Conservation (phyloP, 2,329 filamentous ascomycete genomes). For the Tolypocladium tropicale region DNA sequence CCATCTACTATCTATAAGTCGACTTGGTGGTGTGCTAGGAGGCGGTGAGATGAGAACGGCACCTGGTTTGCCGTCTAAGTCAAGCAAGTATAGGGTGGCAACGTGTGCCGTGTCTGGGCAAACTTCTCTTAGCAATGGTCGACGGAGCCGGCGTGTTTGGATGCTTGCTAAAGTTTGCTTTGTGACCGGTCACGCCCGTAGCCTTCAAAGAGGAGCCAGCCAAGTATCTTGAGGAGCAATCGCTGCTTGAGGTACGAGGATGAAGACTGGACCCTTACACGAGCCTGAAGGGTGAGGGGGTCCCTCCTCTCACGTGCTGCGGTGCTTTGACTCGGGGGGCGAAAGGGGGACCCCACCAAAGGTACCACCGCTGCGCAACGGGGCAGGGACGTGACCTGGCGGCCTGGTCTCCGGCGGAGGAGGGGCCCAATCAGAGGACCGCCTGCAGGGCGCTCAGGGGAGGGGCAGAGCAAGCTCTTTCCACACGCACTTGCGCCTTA, state of each 20-base stretch:
- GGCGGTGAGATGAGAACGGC: background rate
- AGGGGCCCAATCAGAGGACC: background rate
- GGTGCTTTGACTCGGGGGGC: background rate
- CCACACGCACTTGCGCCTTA: background rate
- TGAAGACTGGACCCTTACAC: too few species aligned
- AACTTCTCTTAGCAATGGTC: too few species aligned
- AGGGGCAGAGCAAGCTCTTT: background rate
- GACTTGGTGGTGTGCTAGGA: background rate
- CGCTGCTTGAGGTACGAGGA: too few species aligned
- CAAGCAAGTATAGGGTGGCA: background rate
- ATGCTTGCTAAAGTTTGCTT: background rate
- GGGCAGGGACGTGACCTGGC: background rate
- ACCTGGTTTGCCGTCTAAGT: too few species aligned
- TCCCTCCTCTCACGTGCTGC: background rate
- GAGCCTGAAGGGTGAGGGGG: too few species aligned
- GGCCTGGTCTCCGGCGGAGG: too few species aligned
- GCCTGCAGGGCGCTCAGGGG: background rate
- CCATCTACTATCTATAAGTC: background rate
- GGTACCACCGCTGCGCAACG: background rate
- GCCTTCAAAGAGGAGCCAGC: too few species aligned
- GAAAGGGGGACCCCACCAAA: background rate
- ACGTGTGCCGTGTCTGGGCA: background rate
- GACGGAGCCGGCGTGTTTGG: background rate
- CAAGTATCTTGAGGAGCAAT: too few species aligned
- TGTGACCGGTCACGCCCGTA: rapidly evolving